These are phyloP conservation scores for Leptographium flavum DNA, from an alignment of 2,329 filamentous ascomycete genomes.

Conservation along the genomic window DNA sequence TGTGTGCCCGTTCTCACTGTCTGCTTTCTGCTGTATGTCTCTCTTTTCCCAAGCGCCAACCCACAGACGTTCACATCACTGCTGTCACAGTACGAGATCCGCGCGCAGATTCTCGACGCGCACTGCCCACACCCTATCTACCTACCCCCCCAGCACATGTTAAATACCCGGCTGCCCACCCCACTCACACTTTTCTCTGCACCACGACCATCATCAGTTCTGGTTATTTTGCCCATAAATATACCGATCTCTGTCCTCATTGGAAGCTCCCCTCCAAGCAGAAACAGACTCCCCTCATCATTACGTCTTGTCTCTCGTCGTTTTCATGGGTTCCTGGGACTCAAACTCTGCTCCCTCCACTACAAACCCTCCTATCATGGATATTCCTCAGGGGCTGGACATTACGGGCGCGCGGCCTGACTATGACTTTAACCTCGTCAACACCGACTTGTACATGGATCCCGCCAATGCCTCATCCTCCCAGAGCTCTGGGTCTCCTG, in stretches of 20 bases:
- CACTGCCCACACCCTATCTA: not conserved
- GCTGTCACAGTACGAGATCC: not conserved
- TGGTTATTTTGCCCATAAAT: too few species aligned
- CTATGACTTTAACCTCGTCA: not conserved
- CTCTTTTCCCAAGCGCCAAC: not conserved
- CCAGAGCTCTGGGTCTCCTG: constrained; percentile 23
- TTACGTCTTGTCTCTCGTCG: too few species aligned
- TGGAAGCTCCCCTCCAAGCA: too few species aligned
- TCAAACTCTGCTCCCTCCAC: too few species aligned
- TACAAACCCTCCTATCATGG: not conserved
- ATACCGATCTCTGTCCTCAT: too few species aligned
- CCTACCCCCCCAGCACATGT: too few species aligned
- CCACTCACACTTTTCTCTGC: not conserved
- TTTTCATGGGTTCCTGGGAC: too few species aligned
- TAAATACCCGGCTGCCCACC: too few species aligned
- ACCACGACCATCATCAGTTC: too few species aligned
- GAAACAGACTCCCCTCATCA: too few species aligned
- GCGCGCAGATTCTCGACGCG: not conserved
- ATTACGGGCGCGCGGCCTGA: not conserved
- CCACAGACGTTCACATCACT: constrained; percentile 9
- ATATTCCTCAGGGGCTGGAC: not conserved
- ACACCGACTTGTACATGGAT: constrained; percentile 22
- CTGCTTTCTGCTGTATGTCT: not conserved
- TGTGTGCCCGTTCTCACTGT: not conserved
- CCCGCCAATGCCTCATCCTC: constrained; percentile 16